Conservation (phyloP, 352 stramenopile genomes). For the Phytophthora gonapodyides region DNA sequence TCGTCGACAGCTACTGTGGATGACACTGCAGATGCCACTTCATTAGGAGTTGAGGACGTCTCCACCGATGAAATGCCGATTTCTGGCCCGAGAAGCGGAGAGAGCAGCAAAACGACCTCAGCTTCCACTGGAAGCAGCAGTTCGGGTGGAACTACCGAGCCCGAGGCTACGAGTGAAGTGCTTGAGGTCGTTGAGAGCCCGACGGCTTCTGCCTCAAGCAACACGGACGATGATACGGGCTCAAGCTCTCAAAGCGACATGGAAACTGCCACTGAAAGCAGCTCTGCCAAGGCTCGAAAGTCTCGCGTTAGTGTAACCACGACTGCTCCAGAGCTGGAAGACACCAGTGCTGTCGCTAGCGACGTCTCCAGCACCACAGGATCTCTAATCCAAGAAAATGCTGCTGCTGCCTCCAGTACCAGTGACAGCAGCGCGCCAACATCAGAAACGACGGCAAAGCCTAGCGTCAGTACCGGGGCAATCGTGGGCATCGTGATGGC, state of each 20-base stretch:
- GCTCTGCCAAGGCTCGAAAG: neutral
- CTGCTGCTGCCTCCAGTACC: neutral
- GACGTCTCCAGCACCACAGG: neutral
- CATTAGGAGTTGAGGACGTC: neutral
- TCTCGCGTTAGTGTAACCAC: constrained; percentile 4
- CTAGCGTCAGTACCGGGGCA: neutral
- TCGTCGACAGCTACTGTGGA: neutral
- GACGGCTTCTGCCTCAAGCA: neutral
- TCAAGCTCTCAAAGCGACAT: neutral
- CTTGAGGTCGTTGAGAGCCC: neutral
- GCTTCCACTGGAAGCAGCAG: neutral
- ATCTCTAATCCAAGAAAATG: neutral
- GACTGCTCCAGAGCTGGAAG: neutral
- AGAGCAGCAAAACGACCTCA: neutral
- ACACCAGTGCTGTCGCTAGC: neutral
- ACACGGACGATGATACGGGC: neutral
- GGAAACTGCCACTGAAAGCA: neutral
- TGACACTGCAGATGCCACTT: neutral
- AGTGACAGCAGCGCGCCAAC: constrained; percentile 1
- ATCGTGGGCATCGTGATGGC: constrained; percentile 5
- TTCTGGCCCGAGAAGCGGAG: neutral
- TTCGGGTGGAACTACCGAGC: neutral
- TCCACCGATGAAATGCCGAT: neutral
- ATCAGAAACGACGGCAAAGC: neutral
- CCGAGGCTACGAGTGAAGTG: neutral